Evolutionary conservation across 2,329 filamentous ascomycete genomes (phyloP), one percentile per base, ranked within the genome.

Genomic region (Ceratocystis colombiana): DNA sequence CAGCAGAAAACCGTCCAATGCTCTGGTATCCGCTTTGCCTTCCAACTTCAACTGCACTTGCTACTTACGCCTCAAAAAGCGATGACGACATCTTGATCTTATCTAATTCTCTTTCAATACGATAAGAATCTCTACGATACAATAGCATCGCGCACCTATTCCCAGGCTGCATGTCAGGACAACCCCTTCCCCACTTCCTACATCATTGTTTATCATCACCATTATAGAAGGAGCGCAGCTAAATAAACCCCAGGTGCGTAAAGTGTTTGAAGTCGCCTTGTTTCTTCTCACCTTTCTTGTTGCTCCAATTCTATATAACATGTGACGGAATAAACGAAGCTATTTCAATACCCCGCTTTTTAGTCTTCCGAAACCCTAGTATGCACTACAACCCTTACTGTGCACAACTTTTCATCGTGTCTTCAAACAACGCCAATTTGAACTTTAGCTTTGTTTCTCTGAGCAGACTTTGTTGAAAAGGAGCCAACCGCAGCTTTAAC

Each of bases 381-480:
- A 0, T 0, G 0, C 7, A 4, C 3, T 15, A 0, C 6, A 53
- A 53, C 48, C 48, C 48, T 41, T 53, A 28, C 0, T 25, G 2
- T 8, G n/a, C 20, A 22, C n/a, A 50, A 12, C n/a, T 22, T 20
- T 5, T 3, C 5, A 46, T 20, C 45, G 25, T 12, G 12, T 20
- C 20, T 15, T 25, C 22, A 20, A 50, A 15, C 37, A 15, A 41
- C 12, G 20, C 20, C 48, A 25, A 20, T 10, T 10, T 50, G 3
- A 22, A n/a, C 22, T 25, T 22, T 10, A 8, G n/a, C 20, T 25
- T 8, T 10, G 48, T 25, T 10, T 50, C 48, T 50, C 48, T 41
- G 3, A 41, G 48, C 22, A 7, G 48, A 8, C 10, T 50, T 20
- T 50, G 3, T 20, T 10, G n/a, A 50, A 50, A 25, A 50, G n/a